Evolutionary conservation across 2,329 filamentous ascomycete species (phyloP).

Genomic region (Nemania abortiva): DNA sequence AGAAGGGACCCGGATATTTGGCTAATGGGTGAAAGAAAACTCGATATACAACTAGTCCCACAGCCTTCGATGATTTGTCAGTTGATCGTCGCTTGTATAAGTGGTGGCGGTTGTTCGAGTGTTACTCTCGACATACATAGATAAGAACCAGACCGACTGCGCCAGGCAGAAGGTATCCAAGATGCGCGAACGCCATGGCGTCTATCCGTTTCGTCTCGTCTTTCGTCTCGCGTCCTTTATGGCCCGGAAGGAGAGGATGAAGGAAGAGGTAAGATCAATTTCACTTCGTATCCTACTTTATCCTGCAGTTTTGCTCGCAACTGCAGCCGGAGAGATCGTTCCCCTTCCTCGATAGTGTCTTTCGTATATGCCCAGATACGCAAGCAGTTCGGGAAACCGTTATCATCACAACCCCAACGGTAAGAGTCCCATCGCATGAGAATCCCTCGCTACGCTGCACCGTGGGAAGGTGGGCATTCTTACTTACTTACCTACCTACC

Average conservation of each 20-base stretch:
- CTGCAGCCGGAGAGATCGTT: neutral
- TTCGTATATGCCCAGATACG: slow-evolving; percentile 4
- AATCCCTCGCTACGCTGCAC: neutral
- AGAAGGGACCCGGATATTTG: slow-evolving; percentile 72
- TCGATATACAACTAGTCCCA: slow-evolving; percentile 64
- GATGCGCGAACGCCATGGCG: slow-evolving; percentile 25
- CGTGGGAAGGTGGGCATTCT: neutral
- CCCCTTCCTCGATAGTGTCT: neutral
- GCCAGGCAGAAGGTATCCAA: slow-evolving; percentile 33
- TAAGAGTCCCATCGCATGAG: neutral
- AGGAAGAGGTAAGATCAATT: neutral
- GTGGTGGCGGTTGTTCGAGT: neutral
- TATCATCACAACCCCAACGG: slow-evolving; percentile 5
- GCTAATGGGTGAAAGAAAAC: slow-evolving; percentile 74
- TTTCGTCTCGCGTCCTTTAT: neutral
- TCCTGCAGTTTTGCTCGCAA: slow-evolving; percentile 6
- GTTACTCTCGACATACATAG: slow-evolving; percentile 33
- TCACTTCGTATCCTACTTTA: neutral
- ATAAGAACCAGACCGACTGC: slow-evolving; percentile 29
- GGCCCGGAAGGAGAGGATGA: neutral
- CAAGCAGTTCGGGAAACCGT: neutral
- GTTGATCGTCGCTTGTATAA: neutral
- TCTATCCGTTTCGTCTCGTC: slow-evolving; percentile 1
- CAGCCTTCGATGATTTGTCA: slow-evolving; percentile 38
- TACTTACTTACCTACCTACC: neutral